These are phyloP conservation scores for Wickerhamomyces sp. DNA, from an alignment of 1,139 yeast species.

Conservation along the genomic window DNA sequence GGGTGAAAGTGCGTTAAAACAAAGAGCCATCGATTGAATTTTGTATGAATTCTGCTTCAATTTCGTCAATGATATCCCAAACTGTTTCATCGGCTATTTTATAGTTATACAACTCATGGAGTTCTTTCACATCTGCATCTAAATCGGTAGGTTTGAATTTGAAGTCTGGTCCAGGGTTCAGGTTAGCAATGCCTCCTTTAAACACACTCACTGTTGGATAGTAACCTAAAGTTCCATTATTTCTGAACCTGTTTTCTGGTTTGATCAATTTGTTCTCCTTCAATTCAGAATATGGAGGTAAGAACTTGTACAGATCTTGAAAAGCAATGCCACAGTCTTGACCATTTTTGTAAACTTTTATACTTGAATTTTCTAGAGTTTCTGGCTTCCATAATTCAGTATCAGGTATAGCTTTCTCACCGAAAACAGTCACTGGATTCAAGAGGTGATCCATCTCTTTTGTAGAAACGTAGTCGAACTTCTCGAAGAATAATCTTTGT, in stretches of 20 bases:
- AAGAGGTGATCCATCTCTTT: slow-evolving; percentile 65
- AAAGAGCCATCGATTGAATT: slow-evolving; percentile 10
- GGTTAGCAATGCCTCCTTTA: slow-evolving; percentile 68
- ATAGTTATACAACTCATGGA: slow-evolving; percentile 62
- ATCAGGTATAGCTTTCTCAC: slow-evolving; percentile 53
- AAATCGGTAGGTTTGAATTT: slow-evolving; percentile 37
- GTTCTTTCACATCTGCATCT: slow-evolving; percentile 37
- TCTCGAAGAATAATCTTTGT: slow-evolving; percentile 76
- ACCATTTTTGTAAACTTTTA: slow-evolving; percentile 78
- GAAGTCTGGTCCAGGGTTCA: slow-evolving; percentile 70
- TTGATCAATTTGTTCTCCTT: slow-evolving; percentile 35
- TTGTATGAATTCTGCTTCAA: slow-evolving; percentile 52
- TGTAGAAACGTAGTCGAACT: slow-evolving; percentile 76
- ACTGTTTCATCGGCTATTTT: slow-evolving; percentile 75
- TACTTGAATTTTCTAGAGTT: slow-evolving; percentile 49
- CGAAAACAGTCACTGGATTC: slow-evolving; percentile 68
- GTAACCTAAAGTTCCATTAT: slow-evolving; percentile 86
- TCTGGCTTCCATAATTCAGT: slow-evolving; percentile 36
- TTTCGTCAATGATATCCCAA: slow-evolving; percentile 83
- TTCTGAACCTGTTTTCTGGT: slow-evolving; percentile 35
- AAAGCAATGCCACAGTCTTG: slow-evolving; percentile 59
- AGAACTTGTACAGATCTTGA: slow-evolving; percentile 64
- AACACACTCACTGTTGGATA: slow-evolving; percentile 87
- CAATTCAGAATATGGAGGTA: slow-evolving; percentile 65
- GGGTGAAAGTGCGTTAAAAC: slow-evolving; percentile 8